Percentiles rank a stretch among this genome's conserved stretches.
These are phyloP conservation scores for Blastobotrys proliferans DNA, from an alignment of 1,139 yeast species.

Conservation along the genomic window DNA sequence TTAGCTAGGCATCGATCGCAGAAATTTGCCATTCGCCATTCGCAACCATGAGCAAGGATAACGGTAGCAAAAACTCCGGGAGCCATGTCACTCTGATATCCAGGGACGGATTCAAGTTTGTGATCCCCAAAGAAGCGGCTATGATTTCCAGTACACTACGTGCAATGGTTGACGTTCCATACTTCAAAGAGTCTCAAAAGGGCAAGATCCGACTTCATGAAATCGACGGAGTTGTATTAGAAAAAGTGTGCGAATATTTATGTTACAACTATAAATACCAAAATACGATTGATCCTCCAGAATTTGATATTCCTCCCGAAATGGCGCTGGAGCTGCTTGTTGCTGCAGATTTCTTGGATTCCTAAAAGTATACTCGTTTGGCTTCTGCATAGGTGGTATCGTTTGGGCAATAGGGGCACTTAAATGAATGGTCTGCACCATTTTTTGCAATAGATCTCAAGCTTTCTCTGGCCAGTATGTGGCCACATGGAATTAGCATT, in stretches of 20 bases:
- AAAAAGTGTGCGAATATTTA: constrained; percentile 81
- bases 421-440: constrained; percentile 40
- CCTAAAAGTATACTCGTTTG: constrained; percentile 34
- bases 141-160: constrained; percentile 75
- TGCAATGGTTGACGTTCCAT: constrained; percentile 52
- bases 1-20: too few species aligned
- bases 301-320: constrained; percentile 88
- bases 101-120: constrained; percentile 63
- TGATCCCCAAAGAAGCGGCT: constrained; percentile 73
- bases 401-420: constrained; percentile 67
- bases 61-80: too few species aligned
- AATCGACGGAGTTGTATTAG: constrained; percentile 69
- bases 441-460: constrained; percentile 39
- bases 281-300: constrained; percentile 65
- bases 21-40: too few species aligned
- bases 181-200: constrained; percentile 50
- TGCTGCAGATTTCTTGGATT: constrained; percentile 85
- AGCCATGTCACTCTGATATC: constrained; percentile 67
- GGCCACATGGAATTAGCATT: constrained; percentile 60
- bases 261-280: constrained; percentile 70
- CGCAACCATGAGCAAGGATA: too few species aligned
- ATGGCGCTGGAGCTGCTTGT: constrained; percentile 86
- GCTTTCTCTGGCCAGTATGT: constrained; percentile 52
- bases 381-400: constrained; percentile 32
- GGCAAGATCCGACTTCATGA: constrained; percentile 49